Percentiles rank a stretch among this genome's conserved stretches.
These are phyloP conservation scores for Xylaria bambusicola DNA, from an alignment of 495 filamentous ascomycete genomes.

Conservation along the genomic window DNA sequence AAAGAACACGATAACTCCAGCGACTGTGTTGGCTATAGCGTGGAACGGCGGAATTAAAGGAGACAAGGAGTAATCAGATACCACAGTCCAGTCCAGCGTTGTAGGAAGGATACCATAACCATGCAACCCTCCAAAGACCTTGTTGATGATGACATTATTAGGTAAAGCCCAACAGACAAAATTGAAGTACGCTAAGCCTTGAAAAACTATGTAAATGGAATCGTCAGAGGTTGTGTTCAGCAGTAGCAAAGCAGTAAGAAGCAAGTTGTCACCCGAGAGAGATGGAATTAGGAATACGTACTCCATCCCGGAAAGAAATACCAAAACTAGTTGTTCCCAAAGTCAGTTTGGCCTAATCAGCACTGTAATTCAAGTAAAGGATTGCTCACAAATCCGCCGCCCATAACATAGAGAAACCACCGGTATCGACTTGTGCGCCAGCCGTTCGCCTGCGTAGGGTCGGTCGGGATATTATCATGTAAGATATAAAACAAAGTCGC, in stretches of 20 bases:
- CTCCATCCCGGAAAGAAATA: slow-evolving; percentile 62
- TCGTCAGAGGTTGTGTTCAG: not conserved
- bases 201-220: slow-evolving; percentile 42
- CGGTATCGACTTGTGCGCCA: slow-evolving; percentile 67
- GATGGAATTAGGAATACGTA: not conserved
- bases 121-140: slow-evolving; percentile 65
- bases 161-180: slow-evolving; percentile 65
- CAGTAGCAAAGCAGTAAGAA: not conserved
- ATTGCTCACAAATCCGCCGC: slow-evolving; percentile 43
- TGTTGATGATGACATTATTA: slow-evolving; percentile 66
- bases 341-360: slow-evolving; percentile 29
- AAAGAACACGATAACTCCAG: slow-evolving; percentile 56
- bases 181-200: slow-evolving; percentile 60
- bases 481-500: slow-evolving; percentile 66
- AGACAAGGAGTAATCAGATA: slow-evolving; percentile 65
- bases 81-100: slow-evolving; percentile 66
- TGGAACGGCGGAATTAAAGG: slow-evolving; percentile 72
- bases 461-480: slow-evolving; percentile 62
- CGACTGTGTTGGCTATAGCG: slow-evolving; percentile 61
- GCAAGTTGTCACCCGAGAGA: not conserved
- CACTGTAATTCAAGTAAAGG: slow-evolving; percentile 44
- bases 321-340: slow-evolving; percentile 38
- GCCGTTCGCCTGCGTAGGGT: slow-evolving; percentile 60
- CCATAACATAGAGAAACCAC: slow-evolving; percentile 63
- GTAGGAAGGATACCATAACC: slow-evolving; percentile 62